Conservation (phyloP, 2,329 filamentous ascomycete species). For the Drechslerella stenobrocha region DNA sequence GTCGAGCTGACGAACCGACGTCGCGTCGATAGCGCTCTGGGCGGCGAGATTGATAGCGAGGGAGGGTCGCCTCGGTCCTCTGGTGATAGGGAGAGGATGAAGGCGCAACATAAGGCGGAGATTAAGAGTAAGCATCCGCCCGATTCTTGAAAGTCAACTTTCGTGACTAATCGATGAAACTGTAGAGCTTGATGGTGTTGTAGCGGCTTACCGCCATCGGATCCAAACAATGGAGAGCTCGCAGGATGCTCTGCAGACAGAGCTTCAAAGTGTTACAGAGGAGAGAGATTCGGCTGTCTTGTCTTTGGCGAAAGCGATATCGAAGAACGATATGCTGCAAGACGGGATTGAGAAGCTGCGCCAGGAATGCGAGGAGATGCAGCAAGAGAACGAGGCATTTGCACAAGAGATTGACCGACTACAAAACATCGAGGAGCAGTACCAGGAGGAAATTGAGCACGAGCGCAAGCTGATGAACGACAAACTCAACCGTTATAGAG, state of each 20-base stretch:
- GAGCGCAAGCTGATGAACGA: slow-evolving; percentile 43
- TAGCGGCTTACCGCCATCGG: slow-evolving; percentile 49
- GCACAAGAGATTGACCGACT: slow-evolving; percentile 49
- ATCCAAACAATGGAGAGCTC: slow-evolving; percentile 48
- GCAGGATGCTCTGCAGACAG: slow-evolving; percentile 45
- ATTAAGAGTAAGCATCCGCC: slow-evolving; percentile 50
- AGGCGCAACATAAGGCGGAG: slow-evolving; percentile 49
- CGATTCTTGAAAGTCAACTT: neutral
- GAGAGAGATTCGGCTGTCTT: slow-evolving; percentile 51
- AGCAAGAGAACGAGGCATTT: slow-evolving; percentile 48
- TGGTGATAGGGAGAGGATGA: slow-evolving; percentile 48
- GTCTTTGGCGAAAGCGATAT: slow-evolving; percentile 41
- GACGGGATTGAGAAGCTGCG: slow-evolving; percentile 36
- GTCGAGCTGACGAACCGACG: slow-evolving; percentile 47
- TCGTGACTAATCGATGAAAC: slow-evolving; percentile 11
- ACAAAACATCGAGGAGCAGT: slow-evolving; percentile 28
- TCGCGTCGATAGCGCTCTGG: slow-evolving; percentile 49
- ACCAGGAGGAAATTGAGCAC: slow-evolving; percentile 33
- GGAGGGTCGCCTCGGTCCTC: slow-evolving; percentile 29
- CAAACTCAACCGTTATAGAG: slow-evolving; percentile 49
- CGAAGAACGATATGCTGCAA: slow-evolving; percentile 24
- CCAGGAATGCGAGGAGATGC: slow-evolving; percentile 50
- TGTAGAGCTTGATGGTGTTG: slow-evolving; percentile 50
- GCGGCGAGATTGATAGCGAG: slow-evolving; percentile 50
- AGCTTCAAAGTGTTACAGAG: slow-evolving; percentile 47